phyloP scores from a whole-genome alignment of 371 early-diverging fungal genomes.

The Mucor ambiguus region DNA sequence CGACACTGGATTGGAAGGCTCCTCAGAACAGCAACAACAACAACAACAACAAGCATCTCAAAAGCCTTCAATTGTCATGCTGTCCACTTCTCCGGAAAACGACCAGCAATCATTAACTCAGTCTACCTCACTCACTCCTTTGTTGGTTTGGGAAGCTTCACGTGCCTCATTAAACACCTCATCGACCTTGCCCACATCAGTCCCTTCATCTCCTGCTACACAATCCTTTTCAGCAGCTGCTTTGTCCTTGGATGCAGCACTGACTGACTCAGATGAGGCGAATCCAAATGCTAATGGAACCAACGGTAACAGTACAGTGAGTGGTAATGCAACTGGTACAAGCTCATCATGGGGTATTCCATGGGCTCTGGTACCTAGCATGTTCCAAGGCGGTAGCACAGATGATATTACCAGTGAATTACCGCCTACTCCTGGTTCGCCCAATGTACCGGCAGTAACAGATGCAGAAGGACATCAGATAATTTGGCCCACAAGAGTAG shows the following conservation, averaged over 20 bases:
- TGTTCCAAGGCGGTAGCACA: constrained; percentile 26
- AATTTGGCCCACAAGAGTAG: constrained; percentile 42
- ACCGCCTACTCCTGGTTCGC: constrained; percentile 19
- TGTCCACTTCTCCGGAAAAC: constrained; percentile 36
- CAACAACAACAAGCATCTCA: neutral
- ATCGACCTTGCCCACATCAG: constrained; percentile 24
- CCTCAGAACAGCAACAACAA: neutral
- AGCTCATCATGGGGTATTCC: constrained; percentile 50
- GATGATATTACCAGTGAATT: constrained; percentile 13
- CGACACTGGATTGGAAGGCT: neutral
- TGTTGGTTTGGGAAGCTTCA: constrained; percentile 44
- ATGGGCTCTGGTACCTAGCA: constrained; percentile 48
- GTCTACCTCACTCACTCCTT: constrained; percentile 47
- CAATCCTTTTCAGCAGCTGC: constrained; percentile 29
- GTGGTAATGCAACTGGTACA: neutral
- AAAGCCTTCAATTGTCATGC: constrained; percentile 36
- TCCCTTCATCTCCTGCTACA: constrained; percentile 25
- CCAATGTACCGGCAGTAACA: constrained; percentile 14
- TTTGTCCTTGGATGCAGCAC: constrained; percentile 12
- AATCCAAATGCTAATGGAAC: neutral
- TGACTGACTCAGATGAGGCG: constrained; percentile 1
- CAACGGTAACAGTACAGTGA: neutral
- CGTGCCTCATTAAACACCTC: constrained; percentile 26
- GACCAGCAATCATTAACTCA: constrained; percentile 31
- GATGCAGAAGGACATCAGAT: constrained; percentile 43